phyloP scores from a whole-genome alignment of 148 eudicot genomes.

The Spergularia bocconei region DNA sequence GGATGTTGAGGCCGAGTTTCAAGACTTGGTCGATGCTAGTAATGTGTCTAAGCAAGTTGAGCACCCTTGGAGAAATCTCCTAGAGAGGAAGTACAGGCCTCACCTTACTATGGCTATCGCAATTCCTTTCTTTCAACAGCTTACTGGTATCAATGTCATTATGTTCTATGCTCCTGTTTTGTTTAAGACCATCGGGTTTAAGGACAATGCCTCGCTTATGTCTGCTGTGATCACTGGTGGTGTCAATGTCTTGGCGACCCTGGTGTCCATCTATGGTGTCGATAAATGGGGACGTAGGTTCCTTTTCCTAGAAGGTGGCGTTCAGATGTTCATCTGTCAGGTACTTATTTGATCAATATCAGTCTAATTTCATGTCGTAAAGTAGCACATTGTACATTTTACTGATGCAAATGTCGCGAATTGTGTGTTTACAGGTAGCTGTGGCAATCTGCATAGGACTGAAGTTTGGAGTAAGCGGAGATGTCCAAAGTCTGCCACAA shows the following conservation, averaged over 20 bases:
- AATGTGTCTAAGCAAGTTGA: constrained; percentile 51
- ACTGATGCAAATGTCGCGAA: background rate
- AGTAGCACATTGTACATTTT: no score
- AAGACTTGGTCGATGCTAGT: constrained; percentile 63
- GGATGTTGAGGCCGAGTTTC: constrained; percentile 52
- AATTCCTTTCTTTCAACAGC: constrained; percentile 77
- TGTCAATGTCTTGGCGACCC: constrained; percentile 63
- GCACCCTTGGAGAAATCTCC: constrained; percentile 65
- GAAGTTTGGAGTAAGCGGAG: constrained; percentile 56
- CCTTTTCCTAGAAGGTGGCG: constrained; percentile 69
- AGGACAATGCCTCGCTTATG: constrained; percentile 59
- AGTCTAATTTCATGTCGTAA: background rate
- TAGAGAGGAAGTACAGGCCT: constrained; percentile 61
- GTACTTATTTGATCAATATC: constrained; percentile 20
- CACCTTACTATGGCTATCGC: constrained; percentile 69
- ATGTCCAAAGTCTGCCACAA: constrained; percentile 40
- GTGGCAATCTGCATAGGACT: constrained; percentile 61
- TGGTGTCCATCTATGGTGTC: constrained; percentile 60
- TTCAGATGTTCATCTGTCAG: constrained; percentile 81
- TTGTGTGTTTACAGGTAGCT: constrained; percentile 31
- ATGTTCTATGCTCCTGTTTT: constrained; percentile 77
- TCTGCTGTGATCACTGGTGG: constrained; percentile 71
- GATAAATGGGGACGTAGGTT: constrained; percentile 74
- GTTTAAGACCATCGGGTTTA: constrained; percentile 73
- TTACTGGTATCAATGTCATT: constrained; percentile 77